Evolutionary conservation across 306 rosid genomes (phyloP), one percentile per base, ranked within the genome.

Genomic region (Cicer pinnatifidum): DNA sequence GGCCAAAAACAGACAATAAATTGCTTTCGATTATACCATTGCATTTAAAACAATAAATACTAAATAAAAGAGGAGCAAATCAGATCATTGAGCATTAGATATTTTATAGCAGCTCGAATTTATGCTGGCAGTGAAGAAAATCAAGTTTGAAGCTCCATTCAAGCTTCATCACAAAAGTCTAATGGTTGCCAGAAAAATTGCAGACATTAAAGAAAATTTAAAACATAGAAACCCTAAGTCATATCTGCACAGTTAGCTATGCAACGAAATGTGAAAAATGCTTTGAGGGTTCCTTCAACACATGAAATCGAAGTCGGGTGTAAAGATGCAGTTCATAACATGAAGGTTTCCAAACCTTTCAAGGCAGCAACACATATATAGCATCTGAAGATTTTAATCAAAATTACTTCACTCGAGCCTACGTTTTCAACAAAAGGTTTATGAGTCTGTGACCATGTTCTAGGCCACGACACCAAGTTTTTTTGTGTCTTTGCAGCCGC

Each of bases 301-400:
- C 69, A 54, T 20, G 1, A 48, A 45, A 72, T 33, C 9, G 9
- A 60, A 74, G 43, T 51, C 50, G 41, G 78, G 33, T 11, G 78
- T 61, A 63, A 70, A 54, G 64, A 73, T 60, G 69, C 11, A 44
- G 33, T 41, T 56, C 57, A 23, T 47, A 41, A 59, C 76, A 65
- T 65, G 68, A 50, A 67, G 54, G 40, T 47, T 20, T 28, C 35
- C 47, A 35, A 77, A 72, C 46, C 52, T 61, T 54, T 20, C 9
- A 66, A 53, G 23, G 20, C 1, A 1, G 52, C 8, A 43, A 41
- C 13, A 16, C 9, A 50, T 45, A 35, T 40, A 43, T 39, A 73
- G 48, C 85, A 78, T 43, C 61, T 75, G 72, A 78, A 66, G 67
- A 45, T 78, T 44, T 59, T 13, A 23, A 78, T 58, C 39, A 74